Evolutionary conservation across 164 flowering plant genomes (phyloP).

Genomic region (Platanus orientalis): DNA sequence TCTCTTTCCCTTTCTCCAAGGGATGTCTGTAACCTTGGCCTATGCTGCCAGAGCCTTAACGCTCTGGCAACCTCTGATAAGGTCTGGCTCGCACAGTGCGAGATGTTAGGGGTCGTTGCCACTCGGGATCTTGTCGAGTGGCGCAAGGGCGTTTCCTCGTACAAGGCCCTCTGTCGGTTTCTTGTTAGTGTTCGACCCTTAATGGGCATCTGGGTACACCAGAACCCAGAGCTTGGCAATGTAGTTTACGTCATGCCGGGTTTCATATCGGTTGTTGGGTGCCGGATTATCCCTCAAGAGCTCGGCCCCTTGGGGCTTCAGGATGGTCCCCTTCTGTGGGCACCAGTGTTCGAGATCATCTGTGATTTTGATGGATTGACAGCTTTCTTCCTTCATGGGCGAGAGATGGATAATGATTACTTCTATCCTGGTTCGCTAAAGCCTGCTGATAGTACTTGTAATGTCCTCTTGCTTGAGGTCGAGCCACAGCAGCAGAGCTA

Average conservation of each 20-base stretch:
- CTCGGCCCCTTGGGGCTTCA: conserved; percentile 75
- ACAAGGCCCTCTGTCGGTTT: conserved; percentile 65
- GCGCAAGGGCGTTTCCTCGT: conserved; percentile 66
- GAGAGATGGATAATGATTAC: conserved; percentile 53
- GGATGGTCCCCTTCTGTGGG: conserved; percentile 72
- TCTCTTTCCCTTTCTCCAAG: conserved; percentile 46
- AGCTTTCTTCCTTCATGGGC: conserved; percentile 66
- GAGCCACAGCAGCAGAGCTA: conserved; percentile 40
- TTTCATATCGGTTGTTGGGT: conserved; percentile 71
- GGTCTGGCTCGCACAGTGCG: conserved; percentile 79
- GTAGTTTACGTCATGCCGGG: conserved; percentile 91
- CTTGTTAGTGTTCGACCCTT: conserved; percentile 52
- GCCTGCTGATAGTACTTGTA: conserved; percentile 48
- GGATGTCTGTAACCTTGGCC: conserved; percentile 63
- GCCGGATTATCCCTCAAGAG: conserved; percentile 87
- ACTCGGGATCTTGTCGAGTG: conserved; percentile 53
- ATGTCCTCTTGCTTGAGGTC: conserved; percentile 76
- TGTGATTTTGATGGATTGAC: conserved; percentile 59
- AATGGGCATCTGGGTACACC: conserved; percentile 95
- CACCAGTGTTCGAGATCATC: conserved; percentile 84
- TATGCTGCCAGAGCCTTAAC: conserved; percentile 53
- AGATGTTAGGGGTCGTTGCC: conserved; percentile 40
- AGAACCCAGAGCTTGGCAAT: conserved; percentile 96
- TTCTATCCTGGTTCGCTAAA: conserved; percentile 71
- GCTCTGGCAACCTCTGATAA: conserved; percentile 55